These are phyloP conservation scores for Pseudogymnoascus sp. DNA, from an alignment of 2,329 filamentous ascomycete species.

Conservation along the genomic window DNA sequence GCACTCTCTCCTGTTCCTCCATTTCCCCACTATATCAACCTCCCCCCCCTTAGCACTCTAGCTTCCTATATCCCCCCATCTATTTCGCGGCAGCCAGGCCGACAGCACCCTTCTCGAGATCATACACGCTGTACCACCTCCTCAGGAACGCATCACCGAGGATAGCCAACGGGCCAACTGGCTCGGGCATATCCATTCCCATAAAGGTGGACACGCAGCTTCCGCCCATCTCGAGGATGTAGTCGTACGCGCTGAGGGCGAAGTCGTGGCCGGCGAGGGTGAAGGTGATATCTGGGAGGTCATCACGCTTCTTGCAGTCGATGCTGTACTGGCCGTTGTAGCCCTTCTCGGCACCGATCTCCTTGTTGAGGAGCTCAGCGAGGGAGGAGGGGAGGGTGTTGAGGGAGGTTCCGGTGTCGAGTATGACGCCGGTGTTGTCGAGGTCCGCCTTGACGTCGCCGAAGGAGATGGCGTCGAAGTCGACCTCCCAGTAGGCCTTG, in stretches of 20 bases:
- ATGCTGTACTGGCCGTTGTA: slow-evolving; percentile 96
- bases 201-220: slow-evolving; percentile 97
- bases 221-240: slow-evolving; percentile 90
- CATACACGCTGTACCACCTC: slow-evolving; percentile 92
- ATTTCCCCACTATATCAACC: background rate
- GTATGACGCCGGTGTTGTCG: slow-evolving; percentile 89
- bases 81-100: slow-evolving; percentile 79
- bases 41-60: background rate
- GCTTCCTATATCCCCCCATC: background rate
- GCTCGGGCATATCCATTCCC: slow-evolving; percentile 82
- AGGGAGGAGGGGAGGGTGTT: slow-evolving; percentile 88
- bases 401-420: slow-evolving; percentile 96
- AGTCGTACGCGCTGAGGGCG: slow-evolving; percentile 79
- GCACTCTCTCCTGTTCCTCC: background rate
- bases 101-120: slow-evolving; percentile 81
- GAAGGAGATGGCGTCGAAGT: slow-evolving; percentile 84
- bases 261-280: slow-evolving; percentile 88
- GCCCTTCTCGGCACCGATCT: slow-evolving; percentile 96
- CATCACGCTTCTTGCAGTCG: slow-evolving; percentile 76
- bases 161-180: slow-evolving; percentile 85
- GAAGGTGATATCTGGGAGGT: slow-evolving; percentile 86
- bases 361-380: slow-evolving; percentile 92
- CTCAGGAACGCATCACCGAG: slow-evolving; percentile 81
- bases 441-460: slow-evolving; percentile 81
- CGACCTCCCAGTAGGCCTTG: slow-evolving; percentile 99